A percentile compares a stretch with the other conserved stretches of the same genome.
phyloP scores from a whole-genome alignment of 225 moss, liverwort and hornwort species.

The Climacium dendroides region DNA sequence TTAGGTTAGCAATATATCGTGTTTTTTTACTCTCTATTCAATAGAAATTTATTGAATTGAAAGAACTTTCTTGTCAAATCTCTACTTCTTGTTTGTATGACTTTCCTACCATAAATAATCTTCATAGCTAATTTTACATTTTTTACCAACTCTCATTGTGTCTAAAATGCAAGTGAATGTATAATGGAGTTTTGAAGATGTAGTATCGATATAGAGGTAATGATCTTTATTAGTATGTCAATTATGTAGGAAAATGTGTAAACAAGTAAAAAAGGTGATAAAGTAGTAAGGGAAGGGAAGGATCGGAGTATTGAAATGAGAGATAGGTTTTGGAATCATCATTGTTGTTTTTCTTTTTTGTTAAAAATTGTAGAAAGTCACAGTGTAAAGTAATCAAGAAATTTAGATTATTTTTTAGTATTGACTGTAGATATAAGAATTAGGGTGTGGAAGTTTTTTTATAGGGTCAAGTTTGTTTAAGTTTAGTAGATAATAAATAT shows the following conservation, averaged over 20 bases:
- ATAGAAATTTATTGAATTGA: background rate
- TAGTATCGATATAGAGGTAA: background rate
- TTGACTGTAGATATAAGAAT: too few species aligned
- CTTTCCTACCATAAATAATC: background rate
- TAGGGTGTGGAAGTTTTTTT: background rate
- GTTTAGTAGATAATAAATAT: background rate
- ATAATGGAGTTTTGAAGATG: background rate
- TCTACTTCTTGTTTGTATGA: background rate
- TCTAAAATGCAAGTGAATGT: background rate
- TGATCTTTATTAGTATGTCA: rapidly evolving
- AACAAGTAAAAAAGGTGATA: background rate
- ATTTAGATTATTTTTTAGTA: too few species aligned
- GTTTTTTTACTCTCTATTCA: background rate
- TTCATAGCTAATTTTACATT: too few species aligned
- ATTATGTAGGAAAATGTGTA: background rate
- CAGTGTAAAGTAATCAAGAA: too few species aligned
- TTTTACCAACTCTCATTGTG: background rate
- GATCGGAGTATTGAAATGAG: background rate
- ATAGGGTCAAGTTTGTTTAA: background rate
- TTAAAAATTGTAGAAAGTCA: too few species aligned
- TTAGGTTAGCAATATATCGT: background rate
- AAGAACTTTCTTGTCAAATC: rapidly evolving
- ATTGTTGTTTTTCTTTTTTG: background rate
- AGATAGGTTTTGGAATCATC: too few species aligned
- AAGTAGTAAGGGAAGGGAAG: rapidly evolving